Evolutionary conservation across 148 eudicot genomes (phyloP), one percentile per base, ranked within the genome.

Genomic region (Cornus kousa): DNA sequence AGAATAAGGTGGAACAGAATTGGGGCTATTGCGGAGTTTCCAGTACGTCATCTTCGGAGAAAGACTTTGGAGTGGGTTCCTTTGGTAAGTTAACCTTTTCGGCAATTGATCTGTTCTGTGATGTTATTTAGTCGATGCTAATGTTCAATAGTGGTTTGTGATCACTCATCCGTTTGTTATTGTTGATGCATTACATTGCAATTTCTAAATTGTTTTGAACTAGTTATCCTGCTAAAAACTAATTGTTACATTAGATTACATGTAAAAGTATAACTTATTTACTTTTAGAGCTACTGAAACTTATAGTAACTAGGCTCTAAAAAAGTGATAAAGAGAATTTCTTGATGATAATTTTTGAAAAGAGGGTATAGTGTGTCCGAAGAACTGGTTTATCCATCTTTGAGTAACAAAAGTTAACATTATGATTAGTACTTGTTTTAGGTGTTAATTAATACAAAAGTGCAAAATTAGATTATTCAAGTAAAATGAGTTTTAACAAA

Each of bases 1-100:
- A 84, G 93, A 82, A 84, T 97, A 68, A 90, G 87, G 68, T 94
- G 92, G 85, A 88, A 71, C 50, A 86, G 87, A 67, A 78, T 88
- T 71, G 91, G 89, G 20, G 72, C 89, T n/a, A 87, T 94, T 46
- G 91, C 92, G 0, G 99, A 97, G 85, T 97, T 82, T 80, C 89
- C 90, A 0, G 99, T 97, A 53, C 91, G 92, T 82, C 99, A 94
- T 91, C 92, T 93, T 69, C 89, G 94, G 57, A 87, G 98, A 72
- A 87, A 93, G 79, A 93, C 83, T 81, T 81, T 89, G 2, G 95
- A 94, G 80, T 97, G 99, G 99, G 83, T 89, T 79, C 93, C 98
- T 79, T 85, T 76, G 82, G 99, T 97, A 89, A 92, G 99, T 88
- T 78, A 48, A 59, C 28, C 60, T 4, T 32, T 62, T 62, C 23